Base-by-base conservation (phyloP, 2,329 filamentous ascomycete genomes). In the Ramichloridium luteum region DNA sequence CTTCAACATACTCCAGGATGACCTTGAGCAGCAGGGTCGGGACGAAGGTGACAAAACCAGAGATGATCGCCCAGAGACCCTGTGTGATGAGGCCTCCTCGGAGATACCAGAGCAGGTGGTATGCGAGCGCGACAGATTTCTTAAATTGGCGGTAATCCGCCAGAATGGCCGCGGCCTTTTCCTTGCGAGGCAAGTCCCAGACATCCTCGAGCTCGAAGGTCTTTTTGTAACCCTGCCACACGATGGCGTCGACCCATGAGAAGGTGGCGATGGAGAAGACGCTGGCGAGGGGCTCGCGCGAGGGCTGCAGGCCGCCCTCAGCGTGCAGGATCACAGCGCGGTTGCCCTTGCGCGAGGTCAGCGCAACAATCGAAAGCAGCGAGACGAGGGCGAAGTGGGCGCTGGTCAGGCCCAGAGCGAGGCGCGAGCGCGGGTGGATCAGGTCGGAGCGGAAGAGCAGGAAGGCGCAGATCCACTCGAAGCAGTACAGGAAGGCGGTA, bases 1-100 rank as follows among this genome's bases (percentile, higher is more conserved):
- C 66, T 59, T 98, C 85, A n/a, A 96, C 80, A 50, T 92, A 94
- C 56, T 94, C 77, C 16, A 98, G 66, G 38, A 98, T 96, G 11
- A 80, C 80, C 53, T 86, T 88, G 25, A 98, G 69, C 13, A 98
- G 70, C 28, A 98, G 64, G 3, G 90, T 98, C 1, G 90, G 90
- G 10, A 82, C 76, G 59, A 96, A 98, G 2, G 82, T 86, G 43
- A 96, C 80, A 22, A 90, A 56, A 13, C 83, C 85, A 6, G 78
- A 77, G 12, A 93, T 62, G 2, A 78, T 68, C 12, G 86, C 86
- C 74, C 85, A 90, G 12, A 67, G 58, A 38, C 79, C 84, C 55
- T 98, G 90, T 14, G 78, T 62, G 6, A 92, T 44, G 9, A 98
- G 64, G 36, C 73, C 68, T 15, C 70, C 67, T 54, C 79, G 81